phyloP scores from a whole-genome alignment of 2,329 filamentous ascomycete genomes.

The Verticillium longisporum region DNA sequence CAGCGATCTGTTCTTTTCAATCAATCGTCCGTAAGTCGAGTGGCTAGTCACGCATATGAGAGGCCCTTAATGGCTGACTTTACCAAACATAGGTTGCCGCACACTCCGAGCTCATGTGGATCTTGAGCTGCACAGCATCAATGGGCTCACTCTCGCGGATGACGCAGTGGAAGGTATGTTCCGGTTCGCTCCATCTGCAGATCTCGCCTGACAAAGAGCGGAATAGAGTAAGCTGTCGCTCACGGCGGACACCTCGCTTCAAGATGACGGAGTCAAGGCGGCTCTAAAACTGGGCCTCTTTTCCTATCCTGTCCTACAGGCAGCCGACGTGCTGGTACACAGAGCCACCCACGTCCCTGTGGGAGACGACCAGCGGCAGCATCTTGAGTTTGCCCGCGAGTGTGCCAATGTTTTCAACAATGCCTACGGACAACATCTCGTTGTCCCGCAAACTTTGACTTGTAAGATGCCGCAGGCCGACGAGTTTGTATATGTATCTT shows the following conservation, averaged over 20 bases:
- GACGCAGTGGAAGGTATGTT: constrained; percentile 92
- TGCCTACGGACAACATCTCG: constrained; percentile 56
- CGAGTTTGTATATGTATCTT: not conserved
- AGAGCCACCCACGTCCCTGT: constrained; percentile 90
- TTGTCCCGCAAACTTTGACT: constrained; percentile 63
- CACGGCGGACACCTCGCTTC: constrained; percentile 46
- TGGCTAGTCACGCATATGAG: too few species aligned
- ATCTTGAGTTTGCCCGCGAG: constrained; percentile 87
- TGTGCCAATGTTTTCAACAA: constrained; percentile 85
- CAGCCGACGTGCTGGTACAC: constrained; percentile 88
- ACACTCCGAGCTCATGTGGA: constrained; percentile 94
- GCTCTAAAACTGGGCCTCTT: constrained; percentile 80
- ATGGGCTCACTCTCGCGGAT: constrained; percentile 95
- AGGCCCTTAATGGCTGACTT: not conserved
- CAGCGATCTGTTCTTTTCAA: constrained; percentile 73
- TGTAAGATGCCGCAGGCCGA: constrained; percentile 39
- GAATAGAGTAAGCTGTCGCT: constrained; percentile 68
- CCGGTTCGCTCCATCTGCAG: not conserved
- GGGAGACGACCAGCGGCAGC: constrained; percentile 90
- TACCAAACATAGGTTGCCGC: constrained; percentile 52
- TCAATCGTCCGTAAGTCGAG: constrained; percentile 61
- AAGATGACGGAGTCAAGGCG: constrained; percentile 53
- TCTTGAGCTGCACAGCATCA: constrained; percentile 83
- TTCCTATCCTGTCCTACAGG: constrained; percentile 92
- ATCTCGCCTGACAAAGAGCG: not conserved